Conservation (phyloP, 2,329 filamentous ascomycete species). For the Cytospora piceicola region DNA sequence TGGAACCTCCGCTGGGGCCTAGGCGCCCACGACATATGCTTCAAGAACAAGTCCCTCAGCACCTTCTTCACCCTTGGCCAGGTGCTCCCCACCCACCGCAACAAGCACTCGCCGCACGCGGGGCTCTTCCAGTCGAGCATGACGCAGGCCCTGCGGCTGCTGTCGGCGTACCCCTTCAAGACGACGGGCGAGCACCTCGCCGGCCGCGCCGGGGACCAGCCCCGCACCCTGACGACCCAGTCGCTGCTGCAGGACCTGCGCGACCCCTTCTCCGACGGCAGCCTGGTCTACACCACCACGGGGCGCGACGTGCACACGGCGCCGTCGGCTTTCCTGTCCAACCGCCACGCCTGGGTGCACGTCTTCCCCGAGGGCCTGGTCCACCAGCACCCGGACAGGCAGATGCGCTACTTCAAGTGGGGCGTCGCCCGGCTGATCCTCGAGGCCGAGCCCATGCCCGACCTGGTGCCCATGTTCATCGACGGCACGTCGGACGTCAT, state of each 20-base stretch:
- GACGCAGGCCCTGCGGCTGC: slow-evolving; percentile 79
- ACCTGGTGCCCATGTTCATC: slow-evolving; percentile 92
- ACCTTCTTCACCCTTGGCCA: slow-evolving; percentile 89
- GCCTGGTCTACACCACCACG: slow-evolving; percentile 65
- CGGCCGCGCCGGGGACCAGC: slow-evolving; percentile 16
- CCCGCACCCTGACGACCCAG: slow-evolving; percentile 29
- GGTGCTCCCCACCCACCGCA: slow-evolving; percentile 85
- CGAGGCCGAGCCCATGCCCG: slow-evolving; percentile 83
- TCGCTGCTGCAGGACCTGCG: slow-evolving; percentile 38
- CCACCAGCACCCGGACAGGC: slow-evolving; percentile 78
- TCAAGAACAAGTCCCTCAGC: slow-evolving; percentile 74
- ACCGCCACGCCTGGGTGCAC: slow-evolving; percentile 84
- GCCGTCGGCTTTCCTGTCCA: slow-evolving; percentile 71
- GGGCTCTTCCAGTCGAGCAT: slow-evolving; percentile 91
- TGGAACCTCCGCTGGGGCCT: slow-evolving; percentile 84
- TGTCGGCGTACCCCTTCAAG: slow-evolving; percentile 64
- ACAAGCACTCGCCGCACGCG: slow-evolving; percentile 75
- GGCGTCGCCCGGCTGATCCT: slow-evolving; percentile 89
- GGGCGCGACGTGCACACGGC: slow-evolving; percentile 68
- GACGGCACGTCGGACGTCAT: slow-evolving; percentile 88
- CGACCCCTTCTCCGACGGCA: slow-evolving; percentile 54
- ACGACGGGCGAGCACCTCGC: slow-evolving; percentile 31
- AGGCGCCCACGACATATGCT: slow-evolving; percentile 95
- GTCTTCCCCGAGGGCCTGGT: slow-evolving; percentile 96
- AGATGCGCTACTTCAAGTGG: slow-evolving; percentile 98